Percentiles rank a stretch among this genome's conserved stretches.
phyloP scores from a whole-genome alignment of 169 alveolate species.

The Plasmodium adleri region DNA sequence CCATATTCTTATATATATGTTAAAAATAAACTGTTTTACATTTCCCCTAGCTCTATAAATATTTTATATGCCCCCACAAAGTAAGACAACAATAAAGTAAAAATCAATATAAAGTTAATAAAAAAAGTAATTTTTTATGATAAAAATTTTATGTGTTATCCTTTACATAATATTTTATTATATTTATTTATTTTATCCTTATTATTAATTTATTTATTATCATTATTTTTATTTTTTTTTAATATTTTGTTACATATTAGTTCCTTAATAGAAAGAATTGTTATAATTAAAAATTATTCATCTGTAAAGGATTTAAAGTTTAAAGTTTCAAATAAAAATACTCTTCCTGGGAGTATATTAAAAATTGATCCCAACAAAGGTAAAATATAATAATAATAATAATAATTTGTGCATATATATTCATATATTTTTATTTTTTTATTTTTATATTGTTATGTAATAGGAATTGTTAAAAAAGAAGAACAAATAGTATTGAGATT shows the following conservation, averaged over 20 bases:
- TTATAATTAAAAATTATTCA: constrained; percentile 71
- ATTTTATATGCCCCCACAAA: constrained; percentile 72
- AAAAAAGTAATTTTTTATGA: background rate
- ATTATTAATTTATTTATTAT: background rate
- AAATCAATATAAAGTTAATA: constrained; percentile 1
- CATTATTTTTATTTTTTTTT: constrained; percentile 7
- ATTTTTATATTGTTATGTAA: constrained; percentile 1
- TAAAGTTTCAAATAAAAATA: constrained; percentile 57
- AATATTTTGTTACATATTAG: constrained; percentile 9
- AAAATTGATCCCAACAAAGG: constrained; percentile 64
- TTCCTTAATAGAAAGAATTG: constrained; percentile 62
- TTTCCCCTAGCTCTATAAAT: constrained; percentile 69
- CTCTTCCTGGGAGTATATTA: constrained; percentile 51
- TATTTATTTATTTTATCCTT: no score
- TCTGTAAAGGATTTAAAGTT: constrained; percentile 33
- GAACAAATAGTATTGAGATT: constrained; percentile 36
- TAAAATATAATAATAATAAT: constrained; percentile 10
- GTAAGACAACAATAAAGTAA: constrained; percentile 13
- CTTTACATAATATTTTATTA: no score
- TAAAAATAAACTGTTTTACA: constrained; percentile 55
- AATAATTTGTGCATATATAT: background rate
- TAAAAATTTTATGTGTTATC: background rate
- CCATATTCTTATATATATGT: constrained; percentile 63
- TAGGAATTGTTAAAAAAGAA: constrained; percentile 52
- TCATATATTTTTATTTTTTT: background rate